Percentiles rank a stretch among this genome's conserved stretches.
Conservation (phyloP, 495 filamentous ascomycete species). For the Aspergillus leporis region DNA sequence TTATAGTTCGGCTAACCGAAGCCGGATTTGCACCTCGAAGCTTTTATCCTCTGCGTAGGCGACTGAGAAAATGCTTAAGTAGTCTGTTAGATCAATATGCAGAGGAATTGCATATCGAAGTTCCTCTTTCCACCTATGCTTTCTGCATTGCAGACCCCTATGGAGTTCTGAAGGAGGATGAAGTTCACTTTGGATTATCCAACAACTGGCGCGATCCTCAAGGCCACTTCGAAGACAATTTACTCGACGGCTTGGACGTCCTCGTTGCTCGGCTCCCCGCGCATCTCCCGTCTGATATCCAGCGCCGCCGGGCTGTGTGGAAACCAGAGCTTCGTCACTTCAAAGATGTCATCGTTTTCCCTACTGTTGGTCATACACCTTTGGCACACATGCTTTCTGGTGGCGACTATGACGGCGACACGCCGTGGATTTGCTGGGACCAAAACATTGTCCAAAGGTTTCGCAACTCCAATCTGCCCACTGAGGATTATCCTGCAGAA, state of each 20-base stretch:
- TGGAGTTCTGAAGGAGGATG: conserved; percentile 66
- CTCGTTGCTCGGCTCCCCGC: conserved; percentile 86
- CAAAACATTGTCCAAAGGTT: conserved; percentile 72
- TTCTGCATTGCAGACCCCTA: conserved; percentile 83
- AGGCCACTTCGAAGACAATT: conserved; percentile 59
- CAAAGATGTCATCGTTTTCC: conserved; percentile 85
- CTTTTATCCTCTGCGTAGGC: conserved; percentile 59
- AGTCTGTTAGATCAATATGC: conserved; percentile 55
- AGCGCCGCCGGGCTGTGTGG: conserved; percentile 65
- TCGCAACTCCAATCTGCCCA: conserved; percentile 62
- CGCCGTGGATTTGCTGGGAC: conserved; percentile 91
- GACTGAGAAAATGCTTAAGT: conserved; percentile 54
- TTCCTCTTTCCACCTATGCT: conserved; percentile 73
- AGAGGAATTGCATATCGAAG: conserved; percentile 67
- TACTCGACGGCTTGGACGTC: conserved; percentile 69
- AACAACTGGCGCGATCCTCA: conserved; percentile 54
- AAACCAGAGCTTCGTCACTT: conserved; percentile 70
- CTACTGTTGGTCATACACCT: conserved; percentile 64
- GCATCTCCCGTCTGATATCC: conserved; percentile 79
- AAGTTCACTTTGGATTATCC: conserved; percentile 82
- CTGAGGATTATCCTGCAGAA: conserved; percentile 39
- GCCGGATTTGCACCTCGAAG: conserved; percentile 65
- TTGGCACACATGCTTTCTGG: conserved; percentile 83
- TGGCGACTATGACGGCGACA: conserved; percentile 94
- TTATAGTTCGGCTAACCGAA: conserved; percentile 41